Conservation (phyloP, 768 basidiomycete genomes). For the Leccinellum luteum region DNA sequence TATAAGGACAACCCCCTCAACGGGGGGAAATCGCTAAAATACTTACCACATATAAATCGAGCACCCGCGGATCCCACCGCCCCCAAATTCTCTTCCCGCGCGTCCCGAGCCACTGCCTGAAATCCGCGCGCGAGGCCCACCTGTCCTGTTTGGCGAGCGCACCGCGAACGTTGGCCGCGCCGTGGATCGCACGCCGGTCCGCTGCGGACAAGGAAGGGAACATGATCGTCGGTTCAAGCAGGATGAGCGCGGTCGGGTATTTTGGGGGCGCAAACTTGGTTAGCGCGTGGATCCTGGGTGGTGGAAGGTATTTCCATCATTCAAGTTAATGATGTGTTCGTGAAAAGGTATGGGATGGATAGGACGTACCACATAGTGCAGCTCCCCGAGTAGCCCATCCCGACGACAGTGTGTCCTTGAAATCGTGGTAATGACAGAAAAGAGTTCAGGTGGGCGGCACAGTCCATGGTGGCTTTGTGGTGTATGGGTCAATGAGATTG, state of each 20-base stretch:
- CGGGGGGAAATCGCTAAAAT: not conserved
- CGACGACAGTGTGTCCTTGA: slow-evolving; percentile 22
- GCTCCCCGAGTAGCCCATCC: slow-evolving; percentile 28
- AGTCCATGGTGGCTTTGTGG: slow-evolving; percentile 21
- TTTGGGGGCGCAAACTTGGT: slow-evolving; percentile 12
- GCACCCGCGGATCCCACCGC: slow-evolving; percentile 24
- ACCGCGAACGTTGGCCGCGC: slow-evolving; percentile 30
- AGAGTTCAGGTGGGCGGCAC: slow-evolving; percentile 21
- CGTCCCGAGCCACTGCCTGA: slow-evolving; percentile 17
- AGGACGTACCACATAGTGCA: slow-evolving; percentile 25
- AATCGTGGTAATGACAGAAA: slow-evolving; percentile 26
- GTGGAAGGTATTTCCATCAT: not conserved
- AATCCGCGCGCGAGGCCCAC: slow-evolving; percentile 24
- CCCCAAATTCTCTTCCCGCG: slow-evolving; percentile 17
- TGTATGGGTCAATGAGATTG: not conserved
- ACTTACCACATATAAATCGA: slow-evolving; percentile 27
- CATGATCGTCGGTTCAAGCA: slow-evolving; percentile 33
- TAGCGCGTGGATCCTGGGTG: slow-evolving; percentile 17
- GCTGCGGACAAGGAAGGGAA: slow-evolving; percentile 27
- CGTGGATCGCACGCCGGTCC: slow-evolving; percentile 28
- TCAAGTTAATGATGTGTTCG: not conserved
- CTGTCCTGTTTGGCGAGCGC: slow-evolving; percentile 26
- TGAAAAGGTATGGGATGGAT: not conserved
- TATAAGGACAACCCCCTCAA: not conserved
- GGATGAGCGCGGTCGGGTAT: slow-evolving; percentile 18